A percentile compares a stretch with the other conserved stretches of the same genome.
Conservation (phyloP, 768 basidiomycete species). For the Mycena belliarum region DNA sequence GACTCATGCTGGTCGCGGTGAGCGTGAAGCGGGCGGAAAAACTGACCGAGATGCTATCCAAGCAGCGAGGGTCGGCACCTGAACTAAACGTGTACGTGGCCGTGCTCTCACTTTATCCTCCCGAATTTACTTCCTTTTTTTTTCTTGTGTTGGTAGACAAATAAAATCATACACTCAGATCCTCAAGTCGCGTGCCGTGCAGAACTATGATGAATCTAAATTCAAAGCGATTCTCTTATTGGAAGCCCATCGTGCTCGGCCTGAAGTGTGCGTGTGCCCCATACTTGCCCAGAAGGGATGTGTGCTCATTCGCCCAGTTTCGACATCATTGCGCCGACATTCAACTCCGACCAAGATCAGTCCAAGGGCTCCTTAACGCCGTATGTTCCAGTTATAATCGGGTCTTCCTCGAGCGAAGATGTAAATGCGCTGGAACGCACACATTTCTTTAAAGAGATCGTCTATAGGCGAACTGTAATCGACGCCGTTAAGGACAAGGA, state of each 20-base stretch:
- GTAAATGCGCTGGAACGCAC: background rate
- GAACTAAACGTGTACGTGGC: background rate
- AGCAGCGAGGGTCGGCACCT: background rate
- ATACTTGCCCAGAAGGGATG: background rate
- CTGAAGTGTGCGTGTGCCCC: background rate
- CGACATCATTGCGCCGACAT: background rate
- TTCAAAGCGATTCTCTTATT: slow-evolving; percentile 5
- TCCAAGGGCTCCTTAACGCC: background rate
- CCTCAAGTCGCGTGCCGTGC: background rate
- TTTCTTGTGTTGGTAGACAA: background rate
- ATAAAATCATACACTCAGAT: background rate
- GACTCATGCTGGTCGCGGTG: background rate
- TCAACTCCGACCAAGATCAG: background rate
- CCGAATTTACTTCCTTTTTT: background rate
- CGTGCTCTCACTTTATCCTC: background rate
- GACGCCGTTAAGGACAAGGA: background rate
- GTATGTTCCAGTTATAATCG: background rate
- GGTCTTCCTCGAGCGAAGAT: background rate
- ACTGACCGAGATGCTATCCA: background rate
- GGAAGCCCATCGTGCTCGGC: background rate
- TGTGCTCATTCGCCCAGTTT: background rate
- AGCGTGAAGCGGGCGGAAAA: background rate
- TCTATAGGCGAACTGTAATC: background rate
- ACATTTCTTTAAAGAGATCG: background rate
- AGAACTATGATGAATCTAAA: background rate